Evolutionary conservation across 116 monocot species (phyloP), one percentile per base, ranked within the genome.

Genomic region (Trichopus zeylanicus): DNA sequence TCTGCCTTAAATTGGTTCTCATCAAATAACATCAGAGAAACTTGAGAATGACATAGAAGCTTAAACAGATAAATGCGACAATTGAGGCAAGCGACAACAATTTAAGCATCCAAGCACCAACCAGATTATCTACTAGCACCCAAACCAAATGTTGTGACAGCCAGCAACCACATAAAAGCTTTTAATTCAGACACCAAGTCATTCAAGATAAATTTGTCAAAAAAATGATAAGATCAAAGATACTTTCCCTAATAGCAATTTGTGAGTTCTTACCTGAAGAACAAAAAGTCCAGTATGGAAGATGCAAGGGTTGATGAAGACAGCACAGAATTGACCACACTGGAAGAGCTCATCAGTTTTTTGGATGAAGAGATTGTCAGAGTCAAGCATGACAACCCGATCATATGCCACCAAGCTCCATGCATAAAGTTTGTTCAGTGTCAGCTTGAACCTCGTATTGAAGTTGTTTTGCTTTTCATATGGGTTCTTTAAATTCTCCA

Each of bases 271-370:
- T 76, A 83, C 84, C 84, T 83, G 71, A 53, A 97, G 87, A 23
- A 97, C 97, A 65, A 97, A 97, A 29, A 97, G 87, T 11, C 91
- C 97, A 46, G 91, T 91, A 70, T 91, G 91, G 67, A 91, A 91
- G 60, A 85, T 79, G 68, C 91, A 91, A 46, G 86, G 86, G 55
- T 91, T 86, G 70, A 86, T 86, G 77, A 91, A 86, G 34, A 79
- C 86, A 26, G 91, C 91, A 57, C 91, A 91, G 28, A 86, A 86
- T 68, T 86, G 80, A 48, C 91, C 91, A 37, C 86, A 91, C 62
- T 83, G 91, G 48, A 91, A 91, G 30, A 91, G 91, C 60, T 91
- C 86, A 59, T 91, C 86, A 2, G 91, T 83, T 6, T 49, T 77
- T 60, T 91, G 86, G 22, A 91, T 76, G 72, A 91, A 91, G 57